Evolutionary conservation across 2,329 filamentous ascomycete species (phyloP).

Genomic region (Sordariomycetes sp.): DNA sequence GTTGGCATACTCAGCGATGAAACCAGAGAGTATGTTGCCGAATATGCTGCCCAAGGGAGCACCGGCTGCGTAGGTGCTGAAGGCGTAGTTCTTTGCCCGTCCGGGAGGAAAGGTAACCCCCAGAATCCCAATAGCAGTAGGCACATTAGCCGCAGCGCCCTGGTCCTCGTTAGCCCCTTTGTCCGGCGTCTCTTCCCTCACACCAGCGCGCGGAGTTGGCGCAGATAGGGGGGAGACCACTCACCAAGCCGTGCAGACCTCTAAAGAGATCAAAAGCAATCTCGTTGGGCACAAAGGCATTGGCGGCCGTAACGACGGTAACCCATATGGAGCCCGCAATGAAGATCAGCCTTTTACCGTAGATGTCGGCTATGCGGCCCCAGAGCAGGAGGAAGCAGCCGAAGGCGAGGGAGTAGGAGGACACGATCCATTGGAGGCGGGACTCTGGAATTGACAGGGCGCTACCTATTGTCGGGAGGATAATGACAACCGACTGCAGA

Average conservation of each 20-base stretch:
- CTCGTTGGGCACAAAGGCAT: slow-evolving; percentile 57
- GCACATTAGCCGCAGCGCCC: slow-evolving; percentile 60
- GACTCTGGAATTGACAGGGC: slow-evolving; percentile 47
- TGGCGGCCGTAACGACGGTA: slow-evolving; percentile 45
- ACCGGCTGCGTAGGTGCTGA: slow-evolving; percentile 55
- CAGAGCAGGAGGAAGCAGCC: slow-evolving; percentile 60
- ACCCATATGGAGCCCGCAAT: slow-evolving; percentile 56
- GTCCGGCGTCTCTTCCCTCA: not conserved
- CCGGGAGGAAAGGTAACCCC: slow-evolving; percentile 59
- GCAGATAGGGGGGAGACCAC: slow-evolving; percentile 3
- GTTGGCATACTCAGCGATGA: slow-evolving; percentile 51
- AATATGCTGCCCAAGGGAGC: slow-evolving; percentile 55
- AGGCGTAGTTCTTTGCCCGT: slow-evolving; percentile 62
- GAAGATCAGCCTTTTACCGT: slow-evolving; percentile 57
- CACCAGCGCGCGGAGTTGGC: not conserved
- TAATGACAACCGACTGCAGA: slow-evolving; percentile 50
- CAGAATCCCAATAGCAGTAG: slow-evolving; percentile 62
- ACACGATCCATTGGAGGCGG: slow-evolving; percentile 57
- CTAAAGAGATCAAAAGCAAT: slow-evolving; percentile 60
- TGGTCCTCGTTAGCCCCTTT: slow-evolving; percentile 10
- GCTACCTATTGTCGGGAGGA: slow-evolving; percentile 50
- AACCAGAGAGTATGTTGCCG: slow-evolving; percentile 55
- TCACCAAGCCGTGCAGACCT: slow-evolving; percentile 52
- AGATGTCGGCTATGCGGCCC: slow-evolving; percentile 59
- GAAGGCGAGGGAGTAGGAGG: slow-evolving; percentile 56